These are phyloP conservation scores for Yamadazyma oceani DNA, from an alignment of 1,139 yeast genomes.

Conservation along the genomic window DNA sequence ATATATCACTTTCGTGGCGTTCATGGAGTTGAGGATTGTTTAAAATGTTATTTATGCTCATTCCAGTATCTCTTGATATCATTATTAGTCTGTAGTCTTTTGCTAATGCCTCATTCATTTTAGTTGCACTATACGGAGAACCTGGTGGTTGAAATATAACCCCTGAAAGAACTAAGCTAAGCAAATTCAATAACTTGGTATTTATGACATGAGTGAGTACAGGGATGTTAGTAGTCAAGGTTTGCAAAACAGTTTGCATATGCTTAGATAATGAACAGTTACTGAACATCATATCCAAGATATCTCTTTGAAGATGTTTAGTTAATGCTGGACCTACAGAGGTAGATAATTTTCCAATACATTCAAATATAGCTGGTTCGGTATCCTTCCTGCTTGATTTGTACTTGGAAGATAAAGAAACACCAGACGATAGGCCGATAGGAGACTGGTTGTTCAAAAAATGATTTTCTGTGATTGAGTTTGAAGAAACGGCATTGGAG, in stretches of 20 bases:
- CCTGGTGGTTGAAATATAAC: constrained; percentile 85
- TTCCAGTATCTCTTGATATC: constrained; percentile 65
- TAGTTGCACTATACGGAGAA: constrained; percentile 69
- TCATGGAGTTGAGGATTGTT: constrained; percentile 43
- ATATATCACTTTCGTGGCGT: constrained; percentile 49
- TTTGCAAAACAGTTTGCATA: constrained; percentile 71
- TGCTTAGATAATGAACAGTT: constrained; percentile 80
- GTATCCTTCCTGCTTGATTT: constrained; percentile 65
- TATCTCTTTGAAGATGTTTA: constrained; percentile 80
- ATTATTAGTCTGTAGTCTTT: constrained; percentile 74
- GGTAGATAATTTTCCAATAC: constrained; percentile 80
- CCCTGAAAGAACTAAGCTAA: constrained; percentile 80
- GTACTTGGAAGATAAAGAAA: constrained; percentile 52
- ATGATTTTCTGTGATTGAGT: constrained; percentile 14
- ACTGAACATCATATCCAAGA: constrained; percentile 72
- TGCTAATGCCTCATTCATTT: constrained; percentile 67
- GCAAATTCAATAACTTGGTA: constrained; percentile 67
- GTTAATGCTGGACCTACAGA: constrained; percentile 97
- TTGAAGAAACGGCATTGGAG: constrained; percentile 39
- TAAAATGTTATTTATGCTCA: constrained; percentile 35
- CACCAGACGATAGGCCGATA: constrained; percentile 24
- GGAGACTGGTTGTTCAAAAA: constrained; percentile 14
- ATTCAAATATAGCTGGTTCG: constrained; percentile 86
- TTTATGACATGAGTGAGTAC: constrained; percentile 74
- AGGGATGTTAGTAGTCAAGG: constrained; percentile 72